Conservation (phyloP, 2,329 filamentous ascomycete species). For the Ilyonectria robusta region DNA sequence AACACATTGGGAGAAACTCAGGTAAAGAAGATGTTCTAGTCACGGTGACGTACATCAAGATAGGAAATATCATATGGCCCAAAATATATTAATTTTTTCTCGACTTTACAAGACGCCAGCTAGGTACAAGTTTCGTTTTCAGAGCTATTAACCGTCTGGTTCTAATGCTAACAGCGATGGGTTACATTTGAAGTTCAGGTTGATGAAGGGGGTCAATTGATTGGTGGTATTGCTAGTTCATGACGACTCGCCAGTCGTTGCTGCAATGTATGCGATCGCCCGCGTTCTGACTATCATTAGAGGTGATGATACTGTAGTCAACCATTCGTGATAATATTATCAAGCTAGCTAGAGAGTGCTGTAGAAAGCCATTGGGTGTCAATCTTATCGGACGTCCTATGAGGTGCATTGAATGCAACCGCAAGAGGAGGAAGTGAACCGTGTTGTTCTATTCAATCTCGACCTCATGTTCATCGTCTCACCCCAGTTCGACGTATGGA, state of each 20-base stretch:
- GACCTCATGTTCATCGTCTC: too few species aligned
- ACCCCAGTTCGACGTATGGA: too few species aligned
- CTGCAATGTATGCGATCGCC: neutral
- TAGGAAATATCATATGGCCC: too few species aligned
- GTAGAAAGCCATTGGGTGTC: constrained; percentile 1
- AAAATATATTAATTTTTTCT: too few species aligned
- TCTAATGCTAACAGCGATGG: neutral
- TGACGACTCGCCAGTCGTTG: neutral
- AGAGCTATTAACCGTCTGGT: neutral
- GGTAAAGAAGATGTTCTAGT: too few species aligned
- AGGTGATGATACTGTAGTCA: neutral
- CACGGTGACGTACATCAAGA: too few species aligned
- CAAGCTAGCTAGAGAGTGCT: neutral
- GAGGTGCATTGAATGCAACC: neutral
- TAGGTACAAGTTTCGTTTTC: neutral
- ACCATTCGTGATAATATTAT: neutral
- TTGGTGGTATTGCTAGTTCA: neutral
- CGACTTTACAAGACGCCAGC: too few species aligned
- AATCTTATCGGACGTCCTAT: neutral
- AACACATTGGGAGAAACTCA: too few species aligned
- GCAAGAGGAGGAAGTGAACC: neutral
- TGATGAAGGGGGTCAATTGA: neutral
- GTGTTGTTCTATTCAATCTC: too few species aligned
- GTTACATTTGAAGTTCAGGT: constrained; percentile 2
- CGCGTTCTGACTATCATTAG: neutral